Base-by-base conservation (phyloP, 1,284 basidiomycete species). In the Sporisorium iseilematis-ciliati region DNA sequence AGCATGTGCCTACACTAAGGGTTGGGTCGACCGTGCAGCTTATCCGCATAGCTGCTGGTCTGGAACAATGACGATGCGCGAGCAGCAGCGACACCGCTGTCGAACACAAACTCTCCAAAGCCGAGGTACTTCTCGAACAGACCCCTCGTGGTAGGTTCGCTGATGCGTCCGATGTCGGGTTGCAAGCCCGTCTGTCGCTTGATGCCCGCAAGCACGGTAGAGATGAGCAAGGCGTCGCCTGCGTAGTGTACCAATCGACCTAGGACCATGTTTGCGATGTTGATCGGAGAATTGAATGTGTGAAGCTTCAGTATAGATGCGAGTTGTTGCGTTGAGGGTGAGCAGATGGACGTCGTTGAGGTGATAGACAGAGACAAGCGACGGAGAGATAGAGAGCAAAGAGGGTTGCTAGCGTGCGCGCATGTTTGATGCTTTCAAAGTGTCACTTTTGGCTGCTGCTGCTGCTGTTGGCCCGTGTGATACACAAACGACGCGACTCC, bases 131-230 rank as follows among this genome's bases (percentile, higher is more conserved):
- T 90, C 78, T 96, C 92, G 7, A 93, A 90, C 21, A 93, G 85
- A 12, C 90, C 89, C 64, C 92, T 91, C 25, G 91, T 76, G 4
- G 92, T 94, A 2, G 91, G 89, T 78, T 97, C 80, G 12, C 68
- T 56, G 58, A 82, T 78, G 42, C 78, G 78, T 29, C 75, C 64
- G 23, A 76, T 62, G 45, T 83, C 75, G 8, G 70, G 76, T 16
- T 72, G 58, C 14, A 77, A 65, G 26, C 83, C 83, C 7, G 81
- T 73, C 31, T 94, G 92, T 75, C 93, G 91, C 86, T 92, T 92
- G 77, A 99, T 91, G 38, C 96, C 96, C 38, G 95, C 95, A 23
- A 96, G 87, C 11, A 98, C 89, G 11, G 95, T 93, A 18, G 94
- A 95, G 57, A 98, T 77, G 48, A 97, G 88, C 59, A 94, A 89